These are phyloP conservation scores for Pseudogymnoascus sp. DNA, from an alignment of 2,329 filamentous ascomycete genomes.

Conservation along the genomic window DNA sequence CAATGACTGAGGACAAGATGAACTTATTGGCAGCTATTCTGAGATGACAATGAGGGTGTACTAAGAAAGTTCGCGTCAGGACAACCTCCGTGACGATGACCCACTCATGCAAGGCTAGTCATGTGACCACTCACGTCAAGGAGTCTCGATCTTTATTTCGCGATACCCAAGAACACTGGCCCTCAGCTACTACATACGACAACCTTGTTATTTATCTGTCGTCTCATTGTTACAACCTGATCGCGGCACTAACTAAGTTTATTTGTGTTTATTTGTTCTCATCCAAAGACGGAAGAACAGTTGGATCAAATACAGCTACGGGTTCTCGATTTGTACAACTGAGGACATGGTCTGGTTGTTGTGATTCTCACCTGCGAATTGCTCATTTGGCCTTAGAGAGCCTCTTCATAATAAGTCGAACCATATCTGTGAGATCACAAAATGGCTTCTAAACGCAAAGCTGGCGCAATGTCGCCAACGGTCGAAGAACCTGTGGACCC, in stretches of 20 bases:
- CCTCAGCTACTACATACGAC: background rate
- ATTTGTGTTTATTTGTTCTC: background rate
- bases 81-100: background rate
- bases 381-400: background rate
- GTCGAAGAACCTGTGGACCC: slow-evolving; percentile 86
- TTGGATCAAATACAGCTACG: background rate
- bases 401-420: background rate
- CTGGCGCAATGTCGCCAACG: slow-evolving; percentile 57
- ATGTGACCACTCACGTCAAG: background rate
- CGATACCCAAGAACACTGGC: background rate
- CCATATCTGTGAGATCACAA: slow-evolving; percentile 7
- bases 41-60: background rate
- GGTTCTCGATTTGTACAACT: background rate
- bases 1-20: background rate
- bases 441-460: slow-evolving; percentile 97
- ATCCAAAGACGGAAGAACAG: background rate
- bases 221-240: background rate
- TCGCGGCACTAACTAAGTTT: background rate
- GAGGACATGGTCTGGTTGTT: background rate
- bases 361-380: slow-evolving; percentile 1
- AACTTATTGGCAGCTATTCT: background rate
- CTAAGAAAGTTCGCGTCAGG: background rate
- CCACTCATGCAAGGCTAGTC: slow-evolving; percentile 1
- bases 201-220: background rate
- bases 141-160: slow-evolving; percentile 4